Evolutionary conservation across 805 yeast species (phyloP).

Genomic region (Blastobotrys peoriensis): DNA sequence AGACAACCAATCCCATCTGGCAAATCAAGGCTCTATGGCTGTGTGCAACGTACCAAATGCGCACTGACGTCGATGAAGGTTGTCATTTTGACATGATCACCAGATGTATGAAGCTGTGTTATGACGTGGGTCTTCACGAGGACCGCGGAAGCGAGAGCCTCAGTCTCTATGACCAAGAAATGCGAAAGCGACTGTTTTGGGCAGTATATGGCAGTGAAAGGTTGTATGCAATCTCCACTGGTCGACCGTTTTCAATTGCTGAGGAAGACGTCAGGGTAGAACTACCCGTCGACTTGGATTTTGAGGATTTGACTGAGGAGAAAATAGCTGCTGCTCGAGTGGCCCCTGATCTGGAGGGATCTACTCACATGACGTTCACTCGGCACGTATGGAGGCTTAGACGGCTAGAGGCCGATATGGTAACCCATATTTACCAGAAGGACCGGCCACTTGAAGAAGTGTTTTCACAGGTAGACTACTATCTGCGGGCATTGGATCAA

Average conservation of each 20-base stretch:
- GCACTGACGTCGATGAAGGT: conserved; percentile 57
- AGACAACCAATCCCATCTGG: conserved; percentile 36
- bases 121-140: conserved; percentile 16
- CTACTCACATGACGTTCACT: conserved; percentile 37
- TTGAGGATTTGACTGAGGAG: conserved; percentile 14
- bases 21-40: conserved; percentile 49
- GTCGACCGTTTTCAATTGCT: conserved; percentile 48
- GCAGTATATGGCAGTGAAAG: conserved; percentile 57
- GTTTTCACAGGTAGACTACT: conserved; percentile 45
- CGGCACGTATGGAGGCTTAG: conserved; percentile 53
- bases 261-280: conserved; percentile 39
- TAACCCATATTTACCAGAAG: conserved; percentile 43
- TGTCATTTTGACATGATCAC: conserved; percentile 47
- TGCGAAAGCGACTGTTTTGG: conserved; percentile 55
- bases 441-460: conserved; percentile 31
- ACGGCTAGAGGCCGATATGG: conserved; percentile 54
- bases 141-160: conserved; percentile 17
- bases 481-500: conserved; percentile 47
- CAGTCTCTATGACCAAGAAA: conserved; percentile 27
- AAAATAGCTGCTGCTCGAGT: conserved; percentile 9
- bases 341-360: conserved; percentile 12
- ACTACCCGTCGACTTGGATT: conserved; percentile 20
- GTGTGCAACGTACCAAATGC: conserved; percentile 48
- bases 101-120: conserved; percentile 46
- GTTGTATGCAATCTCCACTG: conserved; percentile 55